Conservation (phyloP, 257 asterid genomes). For the Solanum neorickii region DNA sequence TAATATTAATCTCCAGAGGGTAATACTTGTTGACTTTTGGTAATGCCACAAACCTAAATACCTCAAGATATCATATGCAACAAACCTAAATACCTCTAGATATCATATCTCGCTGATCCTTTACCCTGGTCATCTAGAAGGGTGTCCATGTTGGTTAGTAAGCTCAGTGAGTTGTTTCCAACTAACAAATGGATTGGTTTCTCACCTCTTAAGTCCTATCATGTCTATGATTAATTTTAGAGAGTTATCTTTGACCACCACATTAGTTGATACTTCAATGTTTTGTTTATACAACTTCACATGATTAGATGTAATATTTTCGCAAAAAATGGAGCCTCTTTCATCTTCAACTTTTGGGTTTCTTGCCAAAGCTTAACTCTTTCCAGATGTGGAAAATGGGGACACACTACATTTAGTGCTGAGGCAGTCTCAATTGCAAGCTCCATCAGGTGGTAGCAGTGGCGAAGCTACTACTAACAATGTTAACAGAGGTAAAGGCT, state of each 20-base stretch:
- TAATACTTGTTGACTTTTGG: background rate
- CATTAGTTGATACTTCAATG: background rate
- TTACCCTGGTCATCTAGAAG: background rate
- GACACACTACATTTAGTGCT: slow-evolving; percentile 89
- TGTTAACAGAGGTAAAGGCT: slow-evolving; percentile 40
- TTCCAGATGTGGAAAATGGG: slow-evolving; percentile 71
- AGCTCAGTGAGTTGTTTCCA: background rate
- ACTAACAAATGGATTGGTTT: background rate
- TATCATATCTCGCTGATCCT: background rate
- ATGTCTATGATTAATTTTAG: background rate
- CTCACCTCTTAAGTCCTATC: background rate
- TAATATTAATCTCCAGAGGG: background rate
- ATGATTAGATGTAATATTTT: background rate
- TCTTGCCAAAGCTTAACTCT: slow-evolving; percentile 31
- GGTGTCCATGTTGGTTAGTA: background rate
- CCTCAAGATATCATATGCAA: background rate
- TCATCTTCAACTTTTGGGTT: background rate
- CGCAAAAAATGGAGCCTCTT: background rate
- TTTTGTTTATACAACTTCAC: background rate
- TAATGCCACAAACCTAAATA: background rate
- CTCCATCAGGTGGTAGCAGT: slow-evolving; percentile 33
- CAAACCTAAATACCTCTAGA: background rate
- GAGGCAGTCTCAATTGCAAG: slow-evolving; percentile 54
- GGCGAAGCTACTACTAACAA: slow-evolving; percentile 44
- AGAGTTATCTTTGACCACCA: background rate